Evolutionary conservation across 1,284 basidiomycete genomes (phyloP), one percentile per base, ranked within the genome.

Genomic region (Earliella scabrosa): DNA sequence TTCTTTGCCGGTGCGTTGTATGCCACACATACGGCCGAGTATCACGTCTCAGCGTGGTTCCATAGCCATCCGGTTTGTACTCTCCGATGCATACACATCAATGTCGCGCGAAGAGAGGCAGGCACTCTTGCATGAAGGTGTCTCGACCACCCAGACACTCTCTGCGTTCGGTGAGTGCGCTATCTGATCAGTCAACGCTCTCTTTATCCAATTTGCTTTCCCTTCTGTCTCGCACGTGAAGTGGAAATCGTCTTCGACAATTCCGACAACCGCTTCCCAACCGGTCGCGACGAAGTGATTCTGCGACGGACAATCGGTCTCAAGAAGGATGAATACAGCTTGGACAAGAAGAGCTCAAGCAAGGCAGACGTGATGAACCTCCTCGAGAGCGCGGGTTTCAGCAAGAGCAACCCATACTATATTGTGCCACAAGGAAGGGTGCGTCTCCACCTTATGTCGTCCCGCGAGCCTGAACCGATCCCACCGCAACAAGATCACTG

Each of bases 281-380:
- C 93, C 8, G 89, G 90, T 21, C 85, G 90, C 50, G 87, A 92
- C 2, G 93, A 95, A 60, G 85, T 96, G 35, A 86, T 93, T 34
- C 80, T 98, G 3, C 85, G 95, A 6, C 83, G 95, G 39, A 99
- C 97, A 2, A 98, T 99, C 57, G 97, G 97, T 60, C 75, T 95
- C 46, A 98, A 99, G 80, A 99, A 99, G 78, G 97, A 99, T 70
- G 97, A 99, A 75, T 99, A 98, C 77, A 93, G 92, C 63, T 80
- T 99, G 43, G 97, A 99, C 76, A 90, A 92, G 76, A 98, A 98
- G 77, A 93, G 89, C 60, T 92, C 93, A 0, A 93, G 88, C 73
- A 98, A 98, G 73, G 95, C 95, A 5, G 97, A 99, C 66, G 94
- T 99, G 23, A 96, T 97, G 93, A 96, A 93, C 68, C 78, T 98